Percentiles rank a stretch among this genome's conserved stretches.
These are phyloP conservation scores for Seiridium cupressi DNA, from an alignment of 2,329 filamentous ascomycete genomes.

Conservation along the genomic window DNA sequence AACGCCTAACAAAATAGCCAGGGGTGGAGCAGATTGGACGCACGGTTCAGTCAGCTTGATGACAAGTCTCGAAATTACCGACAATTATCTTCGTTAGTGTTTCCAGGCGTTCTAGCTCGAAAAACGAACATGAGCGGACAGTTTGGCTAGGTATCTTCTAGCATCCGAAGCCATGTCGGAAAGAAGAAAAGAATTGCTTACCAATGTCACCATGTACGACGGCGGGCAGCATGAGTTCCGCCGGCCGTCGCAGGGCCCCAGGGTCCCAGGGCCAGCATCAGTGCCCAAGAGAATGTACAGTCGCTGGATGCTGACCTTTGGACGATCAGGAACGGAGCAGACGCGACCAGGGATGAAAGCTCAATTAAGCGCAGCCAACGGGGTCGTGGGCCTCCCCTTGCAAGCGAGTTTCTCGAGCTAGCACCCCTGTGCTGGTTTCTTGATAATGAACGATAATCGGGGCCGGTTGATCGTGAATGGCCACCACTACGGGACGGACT, in stretches of 20 bases:
- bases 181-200: no score
- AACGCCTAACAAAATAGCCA: background rate
- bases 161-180: no score
- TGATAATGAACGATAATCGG: background rate
- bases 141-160: no score
- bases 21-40: background rate
- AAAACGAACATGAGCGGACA: no score
- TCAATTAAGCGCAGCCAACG: background rate
- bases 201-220: no score
- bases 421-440: background rate
- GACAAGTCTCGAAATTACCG: background rate
- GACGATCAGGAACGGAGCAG: no score
- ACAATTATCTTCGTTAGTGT: no score
- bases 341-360: background rate
- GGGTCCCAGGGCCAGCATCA: no score
- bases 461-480: background rate
- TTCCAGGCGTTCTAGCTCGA: background rate
- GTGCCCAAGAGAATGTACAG: background rate
- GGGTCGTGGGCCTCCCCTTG: background rate
- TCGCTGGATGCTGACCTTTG: no score
- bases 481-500: background rate
- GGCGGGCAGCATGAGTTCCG: no score
- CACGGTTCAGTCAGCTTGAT: background rate
- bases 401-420: background rate
- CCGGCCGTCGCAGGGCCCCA: no score